phyloP scores from a whole-genome alignment of 805 yeast genomes.

The Barnettozyma vustinii region DNA sequence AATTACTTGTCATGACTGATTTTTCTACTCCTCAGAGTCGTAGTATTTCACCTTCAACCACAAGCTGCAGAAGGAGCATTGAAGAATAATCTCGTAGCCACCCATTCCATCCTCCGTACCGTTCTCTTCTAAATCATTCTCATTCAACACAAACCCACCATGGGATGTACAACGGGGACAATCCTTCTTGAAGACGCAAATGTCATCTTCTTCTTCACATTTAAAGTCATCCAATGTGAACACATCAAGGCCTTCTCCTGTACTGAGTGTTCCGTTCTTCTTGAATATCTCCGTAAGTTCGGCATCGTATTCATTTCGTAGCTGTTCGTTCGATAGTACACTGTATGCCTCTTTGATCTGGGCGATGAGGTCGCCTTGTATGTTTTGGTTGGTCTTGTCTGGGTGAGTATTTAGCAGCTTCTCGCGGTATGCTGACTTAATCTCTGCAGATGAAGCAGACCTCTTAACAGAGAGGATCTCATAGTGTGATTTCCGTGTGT shows the following conservation, averaged over 20 bases:
- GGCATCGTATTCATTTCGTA: conserved; percentile 48
- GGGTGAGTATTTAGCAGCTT: conserved; percentile 69
- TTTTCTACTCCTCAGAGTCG: conserved; percentile 33
- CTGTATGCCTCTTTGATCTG: conserved; percentile 60
- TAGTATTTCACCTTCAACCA: conserved; percentile 76
- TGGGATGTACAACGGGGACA: conserved; percentile 63
- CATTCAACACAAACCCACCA: conserved; percentile 54
- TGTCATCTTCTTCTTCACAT: conserved; percentile 29
- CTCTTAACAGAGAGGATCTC: conserved; percentile 49
- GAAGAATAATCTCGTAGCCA: conserved; percentile 64
- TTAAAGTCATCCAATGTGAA: conserved; percentile 60
- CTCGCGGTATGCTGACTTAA: conserved; percentile 60
- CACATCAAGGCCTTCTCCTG: conserved; percentile 67
- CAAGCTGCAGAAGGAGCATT: conserved; percentile 77
- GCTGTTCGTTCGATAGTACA: conserved; percentile 38
- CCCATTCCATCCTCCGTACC: conserved; percentile 44
- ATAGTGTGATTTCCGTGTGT: conserved; percentile 37
- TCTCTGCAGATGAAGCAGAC: conserved; percentile 32
- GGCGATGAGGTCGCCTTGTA: conserved; percentile 29
- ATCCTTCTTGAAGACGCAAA: conserved; percentile 39
- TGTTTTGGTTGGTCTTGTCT: conserved; percentile 46
- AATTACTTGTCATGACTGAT: neutral
- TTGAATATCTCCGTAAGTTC: conserved; percentile 31
- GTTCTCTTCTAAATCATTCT: conserved; percentile 50
- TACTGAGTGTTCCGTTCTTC: conserved; percentile 29